Conservation (phyloP, 73 alveolate genomes). For the Paramecium primaurelia region DNA sequence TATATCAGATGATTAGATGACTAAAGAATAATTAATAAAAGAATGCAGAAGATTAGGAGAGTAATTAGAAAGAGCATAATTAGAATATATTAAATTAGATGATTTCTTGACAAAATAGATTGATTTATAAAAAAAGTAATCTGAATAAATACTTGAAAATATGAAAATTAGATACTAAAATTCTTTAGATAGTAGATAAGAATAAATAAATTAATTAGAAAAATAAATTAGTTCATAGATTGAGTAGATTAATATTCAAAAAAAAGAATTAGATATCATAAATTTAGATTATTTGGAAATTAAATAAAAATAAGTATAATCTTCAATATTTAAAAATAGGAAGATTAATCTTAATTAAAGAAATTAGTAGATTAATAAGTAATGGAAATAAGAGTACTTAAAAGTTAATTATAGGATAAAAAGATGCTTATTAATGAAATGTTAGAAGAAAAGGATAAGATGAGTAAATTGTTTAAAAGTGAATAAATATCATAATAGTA, state of each 20-base stretch:
- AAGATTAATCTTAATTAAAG: neutral
- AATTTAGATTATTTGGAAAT: neutral
- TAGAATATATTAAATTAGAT: constrained; percentile 33
- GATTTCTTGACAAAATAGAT: constrained; percentile 4
- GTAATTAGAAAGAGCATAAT: constrained; percentile 7
- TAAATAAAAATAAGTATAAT: neutral
- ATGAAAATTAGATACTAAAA: neutral
- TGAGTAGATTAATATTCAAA: neutral
- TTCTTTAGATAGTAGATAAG: constrained; percentile 2
- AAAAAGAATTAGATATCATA: neutral
- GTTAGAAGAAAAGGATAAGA: constrained; percentile 35
- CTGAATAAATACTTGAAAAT: neutral
- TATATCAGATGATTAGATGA: neutral
- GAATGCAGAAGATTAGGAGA: neutral
- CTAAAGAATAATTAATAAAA: neutral
- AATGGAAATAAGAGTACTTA: neutral
- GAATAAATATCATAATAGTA: neutral
- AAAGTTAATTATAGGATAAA: neutral
- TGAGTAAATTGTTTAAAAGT: neutral
- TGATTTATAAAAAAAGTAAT: neutral
- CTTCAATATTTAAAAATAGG: neutral
- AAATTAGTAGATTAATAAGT: neutral
- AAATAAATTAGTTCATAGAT: neutral
- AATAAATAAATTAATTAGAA: neutral
- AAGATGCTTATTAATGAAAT: neutral